Base-by-base conservation (phyloP, 768 basidiomycete genomes). In the Pilatotrama ljubarskyi region DNA sequence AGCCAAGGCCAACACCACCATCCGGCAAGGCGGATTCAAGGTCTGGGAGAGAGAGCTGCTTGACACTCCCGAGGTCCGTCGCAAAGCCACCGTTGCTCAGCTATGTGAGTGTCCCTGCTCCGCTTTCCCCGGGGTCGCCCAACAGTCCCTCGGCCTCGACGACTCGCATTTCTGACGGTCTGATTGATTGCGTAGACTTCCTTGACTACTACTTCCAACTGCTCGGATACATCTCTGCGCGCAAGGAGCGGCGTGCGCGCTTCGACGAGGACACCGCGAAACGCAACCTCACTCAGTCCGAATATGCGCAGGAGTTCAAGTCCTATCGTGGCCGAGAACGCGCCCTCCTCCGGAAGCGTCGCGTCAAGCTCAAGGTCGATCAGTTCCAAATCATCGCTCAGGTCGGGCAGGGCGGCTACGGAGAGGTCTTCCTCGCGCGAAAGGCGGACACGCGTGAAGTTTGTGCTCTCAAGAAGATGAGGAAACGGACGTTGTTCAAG, bases 331-430 rank as follows among this genome's bases (percentile, higher is more conserved):
- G 95, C 2, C 84, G 95, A 24, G 97, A 99, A 74, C 89, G 96
- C 14, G 95, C 95, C 5, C 72, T 97, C 8, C 80, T 99, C n/a
- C 82, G 97, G 54, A 88, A 90, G 62, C 83, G 97, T n/a, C 82
- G 97, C 37, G 88, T 95, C 11, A 99, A 97, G 71, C 81, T 98
- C 42, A 84, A 86, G 59, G 86, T 99, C 24, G 93, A 98, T 49
- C 92, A 96, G 69, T 99, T 99, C 75, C 93, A 97, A 69, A 96
- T 99, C 72, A 95, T 99, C 64, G 94, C 95, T 0, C 97, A 99
- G 74, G 94, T 99, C 48, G 97, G 97, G 1, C 97, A 99, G 76
- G 97, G 97, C 13, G 97, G 97, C 2, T 99, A 98, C 74, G 97
- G 97, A 5, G 96, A 98, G 64, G 97, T 99, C 24, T 99, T 91